Evolutionary conservation across 768 basidiomycete genomes (phyloP), one percentile per base, ranked within the genome.

Genomic region (Kwoniella mangroviensis): DNA sequence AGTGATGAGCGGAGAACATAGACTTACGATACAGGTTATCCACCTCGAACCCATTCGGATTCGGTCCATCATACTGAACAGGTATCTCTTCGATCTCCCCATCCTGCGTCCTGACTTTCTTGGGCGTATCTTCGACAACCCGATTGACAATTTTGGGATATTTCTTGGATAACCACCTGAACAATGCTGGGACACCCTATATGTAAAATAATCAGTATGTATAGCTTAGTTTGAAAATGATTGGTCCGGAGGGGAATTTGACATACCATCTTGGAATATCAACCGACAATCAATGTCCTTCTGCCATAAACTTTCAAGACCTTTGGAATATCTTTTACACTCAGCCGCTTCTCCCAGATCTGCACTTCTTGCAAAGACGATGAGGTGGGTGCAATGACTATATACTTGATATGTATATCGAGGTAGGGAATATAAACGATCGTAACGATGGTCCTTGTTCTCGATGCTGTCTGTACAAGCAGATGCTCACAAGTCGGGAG

Each of bases 141-240:
- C 74, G 73, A 45, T 75, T 64, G 15, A 84, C 90, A 79, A 96
- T 98, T 87, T 93, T 98, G 62, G 96, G 94, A 83, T 99, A 99
- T 84, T 98, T 98, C 86, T 91, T 95, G 83, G 94, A 97, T 69
- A 98, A 87, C 95, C 96, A 99, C 81, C 96, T 90, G 85, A 98
- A 98, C 72, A 98, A 88, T 57, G 96, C 96, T 70, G 95, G 95
- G 72, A 98, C 95, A 89, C 95, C 95, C 95, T 96, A 40, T n/a
- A n/a, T n/a, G n/a, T n/a, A n/a, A n/a, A n/a, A n/a, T n/a, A n/a
- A n/a, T n/a, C n/a, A n/a, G n/a, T n/a, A n/a, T n/a, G n/a, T n/a
- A n/a, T n/a, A n/a, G n/a, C n/a, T n/a, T n/a, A n/a, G n/a, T n/a
- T n/a, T n/a, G n/a, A n/a, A n/a, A n/a, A n/a, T n/a, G n/a, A n/a